A percentile compares a stretch with the other conserved stretches of the same genome.
Conservation (phyloP, 768 basidiomycete genomes). For the Botryobasidium botryosum region DNA sequence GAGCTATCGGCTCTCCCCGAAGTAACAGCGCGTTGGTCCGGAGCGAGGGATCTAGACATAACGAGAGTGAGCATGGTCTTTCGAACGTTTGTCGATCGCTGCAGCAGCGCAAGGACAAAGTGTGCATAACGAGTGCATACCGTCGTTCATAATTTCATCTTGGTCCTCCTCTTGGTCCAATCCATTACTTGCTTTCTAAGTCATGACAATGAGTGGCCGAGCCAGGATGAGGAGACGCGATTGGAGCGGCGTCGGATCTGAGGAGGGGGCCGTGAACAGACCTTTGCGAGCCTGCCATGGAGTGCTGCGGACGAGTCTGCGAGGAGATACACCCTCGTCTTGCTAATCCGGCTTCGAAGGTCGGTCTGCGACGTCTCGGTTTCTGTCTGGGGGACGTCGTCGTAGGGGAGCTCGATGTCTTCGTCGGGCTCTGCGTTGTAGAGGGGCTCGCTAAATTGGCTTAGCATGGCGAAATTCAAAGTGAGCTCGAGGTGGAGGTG, state of each 20-base stretch:
- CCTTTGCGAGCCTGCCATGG: constrained; percentile 38
- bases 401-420: not conserved
- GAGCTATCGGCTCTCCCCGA: constrained; percentile 53
- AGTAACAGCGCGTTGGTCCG: constrained; percentile 55
- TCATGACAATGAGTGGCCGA: not conserved
- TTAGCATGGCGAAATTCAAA: too few relatives aligned
- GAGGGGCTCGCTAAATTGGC: too few relatives aligned
- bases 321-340: constrained; percentile 42
- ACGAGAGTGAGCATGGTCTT: not conserved
- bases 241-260: not conserved
- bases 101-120: constrained; percentile 2
- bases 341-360: not conserved
- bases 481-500: too few relatives aligned
- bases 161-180: constrained; percentile 1
- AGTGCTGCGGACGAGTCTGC: constrained; percentile 43
- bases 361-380: not conserved
- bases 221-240: not conserved
- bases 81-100: not conserved
- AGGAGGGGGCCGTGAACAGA: constrained; percentile 16
- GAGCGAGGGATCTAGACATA: constrained; percentile 14
- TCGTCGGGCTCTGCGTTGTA: too few relatives aligned
- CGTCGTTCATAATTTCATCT: constrained; percentile 19
- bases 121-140: constrained; percentile 9
- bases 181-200: too few relatives aligned
- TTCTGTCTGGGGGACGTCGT: not conserved